Evolutionary conservation across 2,329 filamentous ascomycete species (phyloP).

Genomic region (Epichloe sp.): DNA sequence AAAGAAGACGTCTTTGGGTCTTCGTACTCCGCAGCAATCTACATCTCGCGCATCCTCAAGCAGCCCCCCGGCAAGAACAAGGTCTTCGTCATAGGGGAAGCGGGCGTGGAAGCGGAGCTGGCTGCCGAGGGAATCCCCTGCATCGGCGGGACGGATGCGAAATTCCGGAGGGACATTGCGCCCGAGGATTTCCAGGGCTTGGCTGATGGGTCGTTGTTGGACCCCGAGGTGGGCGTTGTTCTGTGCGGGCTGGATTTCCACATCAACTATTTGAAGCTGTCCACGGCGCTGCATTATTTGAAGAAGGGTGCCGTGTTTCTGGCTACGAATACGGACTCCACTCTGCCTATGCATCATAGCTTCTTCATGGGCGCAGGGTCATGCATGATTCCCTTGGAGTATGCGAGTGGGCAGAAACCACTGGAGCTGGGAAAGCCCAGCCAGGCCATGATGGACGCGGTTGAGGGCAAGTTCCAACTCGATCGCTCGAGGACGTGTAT

Average conservation of each 20-base stretch:
- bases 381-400: slow-evolving; percentile 62
- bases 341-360: slow-evolving; percentile 65
- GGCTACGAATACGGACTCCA: slow-evolving; percentile 87
- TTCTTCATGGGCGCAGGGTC: slow-evolving; percentile 90
- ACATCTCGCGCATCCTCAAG: slow-evolving; percentile 84
- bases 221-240: slow-evolving; percentile 81
- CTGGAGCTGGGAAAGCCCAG: slow-evolving; percentile 83
- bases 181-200: slow-evolving; percentile 70
- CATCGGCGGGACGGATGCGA: slow-evolving; percentile 76
- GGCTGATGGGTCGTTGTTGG: slow-evolving; percentile 61
- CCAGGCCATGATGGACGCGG: slow-evolving; percentile 98
- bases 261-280: slow-evolving; percentile 86
- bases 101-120: slow-evolving; percentile 82
- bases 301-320: slow-evolving; percentile 72
- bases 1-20: slow-evolving; percentile 93
- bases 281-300: slow-evolving; percentile 76
- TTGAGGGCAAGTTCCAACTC: slow-evolving; percentile 90
- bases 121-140: slow-evolving; percentile 62
- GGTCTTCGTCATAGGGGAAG: slow-evolving; percentile 86
- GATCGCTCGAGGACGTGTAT: slow-evolving; percentile 80
- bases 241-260: slow-evolving; percentile 88
- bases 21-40: slow-evolving; percentile 87
- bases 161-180: slow-evolving; percentile 62
- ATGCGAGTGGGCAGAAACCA: slow-evolving; percentile 57
- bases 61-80: slow-evolving; percentile 72